Conservation (phyloP, 2,329 filamentous ascomycete species). For the Ophiostoma triangulosporum region DNA sequence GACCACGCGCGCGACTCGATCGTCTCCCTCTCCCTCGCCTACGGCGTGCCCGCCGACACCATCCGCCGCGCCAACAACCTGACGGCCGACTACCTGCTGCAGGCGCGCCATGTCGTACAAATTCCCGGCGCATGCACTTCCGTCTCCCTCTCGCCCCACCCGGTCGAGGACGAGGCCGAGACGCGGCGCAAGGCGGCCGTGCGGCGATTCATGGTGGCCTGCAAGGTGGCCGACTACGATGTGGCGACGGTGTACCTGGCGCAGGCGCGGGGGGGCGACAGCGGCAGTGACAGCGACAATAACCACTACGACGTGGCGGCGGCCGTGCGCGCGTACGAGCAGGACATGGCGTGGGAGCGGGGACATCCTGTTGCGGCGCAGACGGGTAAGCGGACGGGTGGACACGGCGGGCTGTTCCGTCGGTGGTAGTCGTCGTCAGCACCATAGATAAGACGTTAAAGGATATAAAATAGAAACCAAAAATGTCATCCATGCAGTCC, state of each 20-base stretch:
- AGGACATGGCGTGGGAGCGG: slow-evolving; percentile 64
- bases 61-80: slow-evolving; percentile 57
- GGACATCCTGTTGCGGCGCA: slow-evolving; percentile 42
- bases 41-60: slow-evolving; percentile 49
- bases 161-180: slow-evolving; percentile 62
- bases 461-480: too few species aligned
- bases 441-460: too few species aligned
- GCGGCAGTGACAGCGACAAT: slow-evolving; percentile 17
- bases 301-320: slow-evolving; percentile 55
- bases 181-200: slow-evolving; percentile 57
- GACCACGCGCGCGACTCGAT: slow-evolving; percentile 56
- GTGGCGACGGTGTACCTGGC: slow-evolving; percentile 63
- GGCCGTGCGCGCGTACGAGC: slow-evolving; percentile 51
- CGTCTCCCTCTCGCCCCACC: slow-evolving; percentile 45
- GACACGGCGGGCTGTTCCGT: background rate
- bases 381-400: slow-evolving; percentile 7
- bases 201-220: slow-evolving; percentile 64
- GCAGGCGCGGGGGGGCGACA: slow-evolving; percentile 7
- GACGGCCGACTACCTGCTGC: slow-evolving; percentile 52
- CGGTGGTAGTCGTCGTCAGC: too few species aligned
- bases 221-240: slow-evolving; percentile 66
- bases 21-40: slow-evolving; percentile 54
- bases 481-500: too few species aligned
- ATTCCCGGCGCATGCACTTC: slow-evolving; percentile 38
- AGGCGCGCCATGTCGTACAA: slow-evolving; percentile 53